A percentile compares a stretch with the other conserved stretches of the same genome.
Evolutionary conservation across 495 filamentous ascomycete species (phyloP).

Genomic region (Hypoxylon fuscum): DNA sequence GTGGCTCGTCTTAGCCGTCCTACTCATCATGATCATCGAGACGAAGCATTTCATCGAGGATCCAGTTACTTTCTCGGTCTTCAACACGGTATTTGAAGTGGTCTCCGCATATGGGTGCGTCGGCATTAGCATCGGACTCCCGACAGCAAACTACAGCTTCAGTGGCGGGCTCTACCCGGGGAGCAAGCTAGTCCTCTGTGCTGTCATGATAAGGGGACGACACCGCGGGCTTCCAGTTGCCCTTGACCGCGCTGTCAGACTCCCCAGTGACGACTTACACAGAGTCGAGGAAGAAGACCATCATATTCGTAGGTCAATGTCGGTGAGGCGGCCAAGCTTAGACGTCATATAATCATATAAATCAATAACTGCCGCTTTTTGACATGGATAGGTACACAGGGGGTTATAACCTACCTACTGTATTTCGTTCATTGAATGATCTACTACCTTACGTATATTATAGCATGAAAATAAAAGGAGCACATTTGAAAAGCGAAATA

Average conservation of each 20-base stretch:
- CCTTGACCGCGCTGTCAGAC: constrained; percentile 78
- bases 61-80: constrained; percentile 76
- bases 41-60: constrained; percentile 69
- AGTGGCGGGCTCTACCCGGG: constrained; percentile 74
- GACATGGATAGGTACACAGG: neutral
- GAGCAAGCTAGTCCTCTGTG: constrained; percentile 79
- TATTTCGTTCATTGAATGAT: neutral
- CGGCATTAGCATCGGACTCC: constrained; percentile 78
- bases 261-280: constrained; percentile 69
- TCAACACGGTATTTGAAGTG: constrained; percentile 87
- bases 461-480: too few species aligned
- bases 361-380: neutral
- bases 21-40: constrained; percentile 80
- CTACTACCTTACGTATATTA: too few species aligned
- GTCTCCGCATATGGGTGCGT: constrained; percentile 88
- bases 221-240: constrained; percentile 84
- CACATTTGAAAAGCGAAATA: too few species aligned
- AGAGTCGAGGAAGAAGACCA: constrained; percentile 55
- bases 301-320: constrained; percentile 50
- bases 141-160: constrained; percentile 74
- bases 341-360: constrained; percentile 17
- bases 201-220: constrained; percentile 79
- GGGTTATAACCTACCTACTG: neutral
- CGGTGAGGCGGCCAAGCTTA: constrained; percentile 40
- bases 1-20: constrained; percentile 80